Conservation (phyloP, 257 asterid genomes). For the Solanum piurae region DNA sequence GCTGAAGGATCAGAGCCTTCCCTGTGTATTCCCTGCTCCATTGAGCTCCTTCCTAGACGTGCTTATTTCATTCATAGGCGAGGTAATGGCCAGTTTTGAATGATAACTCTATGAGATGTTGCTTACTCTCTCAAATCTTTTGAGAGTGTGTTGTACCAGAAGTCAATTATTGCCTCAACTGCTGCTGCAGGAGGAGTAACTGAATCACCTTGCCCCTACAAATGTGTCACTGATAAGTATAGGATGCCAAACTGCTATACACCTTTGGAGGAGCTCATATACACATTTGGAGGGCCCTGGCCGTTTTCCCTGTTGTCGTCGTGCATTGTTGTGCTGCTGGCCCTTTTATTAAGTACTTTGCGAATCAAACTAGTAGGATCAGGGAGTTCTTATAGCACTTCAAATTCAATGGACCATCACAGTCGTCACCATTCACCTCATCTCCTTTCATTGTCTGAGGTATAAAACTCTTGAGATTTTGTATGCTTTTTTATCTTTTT, state of each 20-base stretch:
- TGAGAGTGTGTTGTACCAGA: neutral
- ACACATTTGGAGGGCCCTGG: constrained; percentile 94
- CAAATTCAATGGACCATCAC: constrained; percentile 54
- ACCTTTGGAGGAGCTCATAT: constrained; percentile 87
- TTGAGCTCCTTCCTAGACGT: constrained; percentile 71
- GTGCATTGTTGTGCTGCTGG: constrained; percentile 61
- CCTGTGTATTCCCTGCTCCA: constrained; percentile 70
- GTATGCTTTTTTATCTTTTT: neutral
- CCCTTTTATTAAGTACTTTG: constrained; percentile 53
- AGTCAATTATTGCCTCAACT: neutral
- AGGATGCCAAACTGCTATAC: constrained; percentile 79
- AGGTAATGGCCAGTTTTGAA: constrained; percentile 36
- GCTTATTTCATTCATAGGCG: constrained; percentile 73
- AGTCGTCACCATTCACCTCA: constrained; percentile 66
- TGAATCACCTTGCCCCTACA: constrained; percentile 59
- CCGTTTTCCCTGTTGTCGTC: constrained; percentile 55
- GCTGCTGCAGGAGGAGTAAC: constrained; percentile 76
- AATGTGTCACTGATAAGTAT: constrained; percentile 78
- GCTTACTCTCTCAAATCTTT: neutral
- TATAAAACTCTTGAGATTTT: constrained; percentile 12
- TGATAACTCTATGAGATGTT: neutral
- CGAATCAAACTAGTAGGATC: constrained; percentile 75
- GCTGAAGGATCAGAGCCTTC: constrained; percentile 70
- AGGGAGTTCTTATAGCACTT: constrained; percentile 43
- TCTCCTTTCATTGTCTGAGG: constrained; percentile 97